Base-by-base conservation (phyloP, 148 eudicot species). In the Polygonum maritimum region DNA sequence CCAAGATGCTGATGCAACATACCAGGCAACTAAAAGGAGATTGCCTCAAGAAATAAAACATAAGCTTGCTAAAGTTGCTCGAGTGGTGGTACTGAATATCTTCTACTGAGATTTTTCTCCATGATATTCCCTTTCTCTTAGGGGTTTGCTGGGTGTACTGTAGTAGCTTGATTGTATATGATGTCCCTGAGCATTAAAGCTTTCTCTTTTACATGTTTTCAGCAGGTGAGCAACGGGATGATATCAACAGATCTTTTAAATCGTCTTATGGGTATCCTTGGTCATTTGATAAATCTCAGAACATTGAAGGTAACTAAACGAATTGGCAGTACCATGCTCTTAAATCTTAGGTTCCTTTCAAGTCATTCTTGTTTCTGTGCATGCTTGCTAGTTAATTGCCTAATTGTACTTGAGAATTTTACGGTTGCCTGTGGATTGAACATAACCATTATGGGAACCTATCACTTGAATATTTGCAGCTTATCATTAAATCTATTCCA, bases 21-120 rank as follows among this genome's bases (percentile, higher is more conserved):
- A 88, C 77, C 98, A 92, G 87, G 83, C 83, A 39, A 80, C 86
- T 79, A 92, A 96, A 85, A 89, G 92, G 86, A 92, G 99, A 77
- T 86, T 96, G 85, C 92, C 98, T 35, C 90, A 85, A 60, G 98
- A 92, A 83, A 86, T 96, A 60, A 96, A 96, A 86, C 93, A 85
- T 85, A 91, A 88, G 89, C 90, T 96, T 82, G 96, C 92, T 70
- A 92, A 91, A 96, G 94, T 96, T 81, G 94, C 99, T 75, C 88
- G 98, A 86, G 71, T 88, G 76, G 83, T 92, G 91, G 99, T 96
- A 95, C 81, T 69, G 65, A 74, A 15, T 67, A 19, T 45, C 75
- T 72, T 72, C 6, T 19, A 16, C 13, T 7, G 18, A 6, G 22
- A 71, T 22, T 71, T 71, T 71, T 16, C 49, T 71, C 15, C 5